phyloP scores from a whole-genome alignment of 2,329 filamentous ascomycete species.

The Cadophora gregata region DNA sequence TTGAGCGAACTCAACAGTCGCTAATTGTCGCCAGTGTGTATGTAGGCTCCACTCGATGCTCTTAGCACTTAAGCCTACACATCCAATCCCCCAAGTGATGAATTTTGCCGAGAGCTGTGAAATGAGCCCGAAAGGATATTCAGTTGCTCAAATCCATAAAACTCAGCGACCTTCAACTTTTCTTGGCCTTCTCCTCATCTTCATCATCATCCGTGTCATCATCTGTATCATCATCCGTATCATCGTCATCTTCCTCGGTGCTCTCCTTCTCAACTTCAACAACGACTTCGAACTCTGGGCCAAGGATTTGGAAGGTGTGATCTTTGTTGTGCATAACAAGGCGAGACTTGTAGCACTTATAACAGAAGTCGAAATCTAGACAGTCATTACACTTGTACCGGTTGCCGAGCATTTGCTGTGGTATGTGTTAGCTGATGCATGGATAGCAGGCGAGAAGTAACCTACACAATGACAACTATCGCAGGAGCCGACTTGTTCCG shows the following conservation, averaged over 20 bases:
- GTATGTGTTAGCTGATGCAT: neutral
- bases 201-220: constrained; percentile 13
- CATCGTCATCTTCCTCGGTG: constrained; percentile 76
- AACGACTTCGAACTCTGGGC: neutral
- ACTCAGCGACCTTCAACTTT: no score
- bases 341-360: constrained; percentile 75
- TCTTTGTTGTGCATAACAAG: constrained; percentile 35
- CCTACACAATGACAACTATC: constrained; percentile 17
- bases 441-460: neutral
- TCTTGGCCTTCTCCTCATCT: constrained; percentile 4
- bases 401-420: constrained; percentile 73
- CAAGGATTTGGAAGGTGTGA: constrained; percentile 11
- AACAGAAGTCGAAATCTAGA: constrained; percentile 90
- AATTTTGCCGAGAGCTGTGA: no score
- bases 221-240: constrained; percentile 46
- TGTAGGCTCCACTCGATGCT: no score
- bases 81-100: no score
- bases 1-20: no score
- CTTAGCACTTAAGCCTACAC: no score
- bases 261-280: constrained; percentile 1
- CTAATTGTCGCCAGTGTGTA: no score
- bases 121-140: no score
- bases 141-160: no score
- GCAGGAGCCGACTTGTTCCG: neutral
- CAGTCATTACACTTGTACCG: constrained; percentile 94